Conservation (phyloP, 78 protist genomes). For the Emiliania huxleyi region DNA sequence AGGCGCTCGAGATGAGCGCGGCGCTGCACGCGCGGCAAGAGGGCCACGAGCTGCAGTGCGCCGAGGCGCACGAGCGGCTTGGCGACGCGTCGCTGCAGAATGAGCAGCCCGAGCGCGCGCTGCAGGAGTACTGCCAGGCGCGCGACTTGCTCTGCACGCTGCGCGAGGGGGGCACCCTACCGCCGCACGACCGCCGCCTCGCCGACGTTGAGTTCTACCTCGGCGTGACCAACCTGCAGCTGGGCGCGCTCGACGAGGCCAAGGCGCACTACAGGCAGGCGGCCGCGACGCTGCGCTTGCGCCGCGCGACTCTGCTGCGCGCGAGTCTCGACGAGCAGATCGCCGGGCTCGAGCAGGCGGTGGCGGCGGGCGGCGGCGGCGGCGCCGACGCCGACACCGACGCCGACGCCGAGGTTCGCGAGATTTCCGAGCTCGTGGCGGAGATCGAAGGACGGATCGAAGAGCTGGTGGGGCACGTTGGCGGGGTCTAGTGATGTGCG, state of each 20-base stretch:
- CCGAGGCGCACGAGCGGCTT: conserved; percentile 20
- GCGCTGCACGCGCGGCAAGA: background rate
- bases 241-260: background rate
- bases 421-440: too few species aligned
- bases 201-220: background rate
- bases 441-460: too few species aligned
- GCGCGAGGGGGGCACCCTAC: background rate
- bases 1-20: conserved; percentile 7
- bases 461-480: too few species aligned
- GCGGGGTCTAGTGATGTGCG: too few species aligned
- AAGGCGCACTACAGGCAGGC: background rate
- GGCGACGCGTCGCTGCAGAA: conserved; percentile 8
- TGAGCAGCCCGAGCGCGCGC: conserved; percentile 24
- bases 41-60: background rate
- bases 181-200: background rate
- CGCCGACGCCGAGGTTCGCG: too few species aligned
- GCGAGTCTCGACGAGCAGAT: background rate
- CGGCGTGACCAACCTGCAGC: background rate
- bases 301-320: background rate
- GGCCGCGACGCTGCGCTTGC: background rate
- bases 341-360: background rate
- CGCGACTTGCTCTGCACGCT: background rate
- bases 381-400: too few species aligned
- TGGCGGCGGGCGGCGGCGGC: too few species aligned
- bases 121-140: background rate